Percentiles rank a stretch among this genome's conserved stretches.
Evolutionary conservation across 2,329 filamentous ascomycete genomes (phyloP).

Genomic region (Pochonia chlamydosporia): DNA sequence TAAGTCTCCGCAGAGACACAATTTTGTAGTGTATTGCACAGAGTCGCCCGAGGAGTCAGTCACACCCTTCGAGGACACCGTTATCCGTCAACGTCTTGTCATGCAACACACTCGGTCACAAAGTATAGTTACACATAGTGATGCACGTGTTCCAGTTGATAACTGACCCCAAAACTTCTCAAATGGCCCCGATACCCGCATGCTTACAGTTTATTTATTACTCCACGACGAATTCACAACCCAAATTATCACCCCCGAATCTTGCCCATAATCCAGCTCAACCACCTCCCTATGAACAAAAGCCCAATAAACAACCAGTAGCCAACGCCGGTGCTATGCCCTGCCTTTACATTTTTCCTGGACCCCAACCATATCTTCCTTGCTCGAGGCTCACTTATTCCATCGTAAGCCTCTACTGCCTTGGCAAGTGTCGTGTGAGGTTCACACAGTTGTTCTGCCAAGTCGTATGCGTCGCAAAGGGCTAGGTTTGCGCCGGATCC

Average conservation of each 20-base stretch:
- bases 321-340: slow-evolving; percentile 19
- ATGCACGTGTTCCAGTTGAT: too few species aligned
- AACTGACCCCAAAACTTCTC: too few species aligned
- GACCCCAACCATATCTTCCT: slow-evolving; percentile 17
- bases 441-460: slow-evolving; percentile 33
- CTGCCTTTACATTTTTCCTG: slow-evolving; percentile 15
- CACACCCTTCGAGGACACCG: too few species aligned
- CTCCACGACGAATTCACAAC: too few species aligned
- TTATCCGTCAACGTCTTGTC: too few species aligned
- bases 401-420: slow-evolving; percentile 29
- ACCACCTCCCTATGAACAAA: slow-evolving; percentile 14
- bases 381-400: slow-evolving; percentile 27
- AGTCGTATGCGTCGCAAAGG: slow-evolving; percentile 39
- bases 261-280: slow-evolving; percentile 15
- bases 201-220: too few species aligned
- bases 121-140: too few species aligned
- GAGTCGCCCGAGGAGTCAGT: too few species aligned
- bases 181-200: too few species aligned
- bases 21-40: too few species aligned
- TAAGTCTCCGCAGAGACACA: too few species aligned
- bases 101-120: too few species aligned
- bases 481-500: slow-evolving; percentile 44
- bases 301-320: slow-evolving; percentile 16
- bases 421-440: slow-evolving; percentile 14
- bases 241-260: background rate